Conservation (phyloP, 2,329 filamentous ascomycete genomes). For the Hirsutella rhossiliensis region DNA sequence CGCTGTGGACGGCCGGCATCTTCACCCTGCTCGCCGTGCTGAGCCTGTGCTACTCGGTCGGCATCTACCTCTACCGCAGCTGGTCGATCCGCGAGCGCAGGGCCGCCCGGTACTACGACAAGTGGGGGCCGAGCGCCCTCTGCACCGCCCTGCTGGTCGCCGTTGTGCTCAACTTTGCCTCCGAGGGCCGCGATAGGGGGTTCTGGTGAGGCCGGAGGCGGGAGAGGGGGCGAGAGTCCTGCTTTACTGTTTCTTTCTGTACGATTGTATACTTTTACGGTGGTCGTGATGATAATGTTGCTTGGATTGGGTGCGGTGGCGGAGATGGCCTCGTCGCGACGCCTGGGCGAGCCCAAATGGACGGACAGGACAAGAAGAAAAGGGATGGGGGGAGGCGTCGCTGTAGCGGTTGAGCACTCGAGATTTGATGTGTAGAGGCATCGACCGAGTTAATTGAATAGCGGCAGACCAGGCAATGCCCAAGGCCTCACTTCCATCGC, state of each 20-base stretch:
- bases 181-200: constrained; percentile 53
- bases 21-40: constrained; percentile 75
- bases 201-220: constrained; percentile 29
- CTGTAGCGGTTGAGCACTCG: too few relatives aligned
- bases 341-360: too few relatives aligned
- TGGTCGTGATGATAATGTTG: too few relatives aligned
- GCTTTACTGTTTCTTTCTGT: neutral
- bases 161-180: constrained; percentile 67
- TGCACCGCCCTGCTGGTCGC: constrained; percentile 63
- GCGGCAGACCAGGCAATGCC: too few relatives aligned
- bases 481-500: too few relatives aligned
- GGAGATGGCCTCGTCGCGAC: too few relatives aligned
- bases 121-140: constrained; percentile 68
- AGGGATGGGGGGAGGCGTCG: too few relatives aligned
- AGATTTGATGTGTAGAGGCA: too few relatives aligned
- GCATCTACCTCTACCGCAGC: constrained; percentile 80
- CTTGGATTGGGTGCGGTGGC: too few relatives aligned
- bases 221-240: neutral
- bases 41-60: constrained; percentile 71
- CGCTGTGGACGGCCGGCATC: constrained; percentile 57
- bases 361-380: too few relatives aligned
- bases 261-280: neutral
- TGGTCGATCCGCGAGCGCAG: constrained; percentile 70
- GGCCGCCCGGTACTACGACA: constrained; percentile 87
- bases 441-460: too few relatives aligned